Conservation (phyloP, 2,329 filamentous ascomycete species). For the Capronia epimyces region DNA sequence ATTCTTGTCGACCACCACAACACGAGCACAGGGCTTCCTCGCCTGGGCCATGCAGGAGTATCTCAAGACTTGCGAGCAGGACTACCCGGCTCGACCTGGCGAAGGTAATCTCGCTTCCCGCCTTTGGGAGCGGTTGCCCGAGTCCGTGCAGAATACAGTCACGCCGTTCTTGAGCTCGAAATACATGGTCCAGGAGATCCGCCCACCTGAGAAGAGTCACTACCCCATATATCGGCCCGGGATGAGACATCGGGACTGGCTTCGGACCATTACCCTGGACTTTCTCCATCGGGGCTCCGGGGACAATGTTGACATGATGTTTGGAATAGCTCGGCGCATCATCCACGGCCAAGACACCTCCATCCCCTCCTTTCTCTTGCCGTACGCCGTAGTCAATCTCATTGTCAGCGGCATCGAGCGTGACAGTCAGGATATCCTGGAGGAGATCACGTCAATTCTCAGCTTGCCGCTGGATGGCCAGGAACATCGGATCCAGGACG, state of each 20-base stretch:
- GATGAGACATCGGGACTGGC: constrained; percentile 71
- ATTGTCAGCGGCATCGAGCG: constrained; percentile 65
- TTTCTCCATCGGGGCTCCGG: constrained; percentile 73
- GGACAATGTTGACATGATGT: constrained; percentile 68
- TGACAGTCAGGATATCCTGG: constrained; percentile 58
- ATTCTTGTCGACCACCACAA: constrained; percentile 85
- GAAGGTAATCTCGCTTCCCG: constrained; percentile 13
- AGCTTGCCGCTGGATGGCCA: constrained; percentile 56
- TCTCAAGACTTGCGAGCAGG: constrained; percentile 65
- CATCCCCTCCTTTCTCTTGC: constrained; percentile 81
- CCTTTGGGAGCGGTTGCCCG: constrained; percentile 68
- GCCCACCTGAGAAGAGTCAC: constrained; percentile 41
- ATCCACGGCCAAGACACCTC: constrained; percentile 80
- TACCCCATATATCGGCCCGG: constrained; percentile 70
- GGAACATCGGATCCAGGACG: constrained; percentile 57
- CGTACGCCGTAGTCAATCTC: constrained; percentile 78
- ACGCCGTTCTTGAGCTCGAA: constrained; percentile 81
- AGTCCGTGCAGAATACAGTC: constrained; percentile 72
- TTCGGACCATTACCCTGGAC: constrained; percentile 73
- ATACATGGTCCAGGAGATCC: constrained; percentile 59
- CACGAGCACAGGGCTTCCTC: constrained; percentile 80
- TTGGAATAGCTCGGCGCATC: constrained; percentile 72
- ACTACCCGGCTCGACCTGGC: constrained; percentile 38
- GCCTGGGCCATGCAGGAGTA: constrained; percentile 94
- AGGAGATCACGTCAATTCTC: constrained; percentile 72